Evolutionary conservation across 2,329 filamentous ascomycete genomes (phyloP), one percentile per base, ranked within the genome.

Genomic region (Amauroascus niger): DNA sequence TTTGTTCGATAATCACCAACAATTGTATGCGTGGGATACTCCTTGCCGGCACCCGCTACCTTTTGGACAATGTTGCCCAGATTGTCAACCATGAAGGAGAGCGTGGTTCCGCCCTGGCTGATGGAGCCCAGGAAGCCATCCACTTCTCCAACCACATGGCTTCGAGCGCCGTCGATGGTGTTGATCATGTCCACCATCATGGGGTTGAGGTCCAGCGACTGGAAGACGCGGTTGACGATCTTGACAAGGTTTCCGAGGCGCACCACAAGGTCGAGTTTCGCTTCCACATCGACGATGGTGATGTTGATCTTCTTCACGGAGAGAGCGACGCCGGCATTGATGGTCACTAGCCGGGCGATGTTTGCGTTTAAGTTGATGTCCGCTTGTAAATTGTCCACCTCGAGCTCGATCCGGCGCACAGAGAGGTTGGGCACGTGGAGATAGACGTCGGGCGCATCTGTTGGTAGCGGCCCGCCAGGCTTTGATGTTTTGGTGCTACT

Each of bases 21-120:
- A n/a, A 46, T 46, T 13, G 20, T 46, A 16, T 46, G 43, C 6
- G 24, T n/a, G 4, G 43, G 43, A 13, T 46, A 30, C 6, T 28
- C 43, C 32, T 46, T 28, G 43, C 24, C 24, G 43, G 43, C 43
- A 24, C 43, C 43, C 14, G 43, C 32, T n/a, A 46, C 24, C 43
- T 46, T 46, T 9, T 46, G 43, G 14, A 46, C 43, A 46, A 46
- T 46, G 24, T 46, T 46, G n/a, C 43, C 43, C n/a, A 46, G 43
- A 46, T 46, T 46, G 43, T 46, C 43, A 32, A 46, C 43, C 43
- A 46, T 46, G 24, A 46, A 46, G 13, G 43, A 20, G 28, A 46
- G 13, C n/a, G 43, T 46, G 28, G 43, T 46, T 28, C 43, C 43
- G 43, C 43, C 24, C 18, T 46, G 43, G 22, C 22, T 30, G 43